Base-by-base conservation (phyloP, 495 filamentous ascomycete species). In the Penicillium macrosclerotiorum region DNA sequence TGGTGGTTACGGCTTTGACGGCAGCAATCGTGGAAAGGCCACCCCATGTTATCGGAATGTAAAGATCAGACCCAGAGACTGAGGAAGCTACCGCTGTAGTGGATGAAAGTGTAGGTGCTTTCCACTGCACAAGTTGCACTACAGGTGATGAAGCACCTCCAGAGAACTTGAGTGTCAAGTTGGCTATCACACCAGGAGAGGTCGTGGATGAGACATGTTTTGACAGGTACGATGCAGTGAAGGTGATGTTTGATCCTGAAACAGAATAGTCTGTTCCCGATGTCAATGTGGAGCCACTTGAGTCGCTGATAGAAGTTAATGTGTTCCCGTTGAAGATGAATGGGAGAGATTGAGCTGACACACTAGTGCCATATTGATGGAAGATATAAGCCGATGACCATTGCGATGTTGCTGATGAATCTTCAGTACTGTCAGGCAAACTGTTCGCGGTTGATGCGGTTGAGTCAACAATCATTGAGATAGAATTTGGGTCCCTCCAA, bases 301-400 rank as follows among this genome's bases (percentile, higher is more conserved):
- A 64, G 7, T 63, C 68, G 13, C 51, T 63, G 49, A 82, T 68
- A 1, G 69, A 70, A 20, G 57, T 54, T 2, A 83, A 57, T 4
- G 68, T 71, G 43, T 82, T 84, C 11, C 75, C 77, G 36, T 83
- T 82, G 20, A 80, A 65, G 11, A 72, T 51, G 34, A 80, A 76
- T 1, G 72, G 63, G 6, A 78, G 54, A 9, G 51, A 67, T 41
- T 71, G 60, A 4, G 65, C 69, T 0, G 59, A 54, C 5, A 81
- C 67, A 0, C 57, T 36, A 18, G 63, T 67, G n/a, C 77, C 74
- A 5, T 67, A 66, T 49, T 75, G 71, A 49, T 81, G 75, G 51
- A 79, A 81, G 22, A 81, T 59, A 47, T 77, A 80, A 2, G 81
- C 73, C 8, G 75, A 75, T 9, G 68, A 73, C 6, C 24, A 57